phyloP scores from a whole-genome alignment of 345 rosid genomes.

The Eucalyptus cloeziana region DNA sequence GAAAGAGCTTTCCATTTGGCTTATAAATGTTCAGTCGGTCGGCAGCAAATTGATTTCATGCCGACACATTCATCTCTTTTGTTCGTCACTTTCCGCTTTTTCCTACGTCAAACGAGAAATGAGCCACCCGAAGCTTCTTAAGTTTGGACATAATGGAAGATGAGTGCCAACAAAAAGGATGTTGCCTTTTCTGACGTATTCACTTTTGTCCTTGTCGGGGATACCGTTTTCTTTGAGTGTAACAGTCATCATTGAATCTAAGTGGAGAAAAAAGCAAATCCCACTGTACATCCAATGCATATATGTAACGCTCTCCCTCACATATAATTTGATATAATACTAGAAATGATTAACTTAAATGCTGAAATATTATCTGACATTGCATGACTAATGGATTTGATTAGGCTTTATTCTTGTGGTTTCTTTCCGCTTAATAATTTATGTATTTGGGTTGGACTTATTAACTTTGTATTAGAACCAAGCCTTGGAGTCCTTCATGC shows the following conservation, averaged over 20 bases:
- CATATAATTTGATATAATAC: not conserved
- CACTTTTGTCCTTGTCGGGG: not conserved
- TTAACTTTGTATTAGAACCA: not conserved
- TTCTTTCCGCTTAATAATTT: not conserved
- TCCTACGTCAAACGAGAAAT: not conserved
- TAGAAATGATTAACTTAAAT: not conserved
- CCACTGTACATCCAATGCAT: not conserved
- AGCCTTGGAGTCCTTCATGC: not conserved
- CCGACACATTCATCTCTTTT: not conserved
- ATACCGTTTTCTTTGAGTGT: not conserved
- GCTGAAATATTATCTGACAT: not conserved
- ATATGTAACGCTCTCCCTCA: not conserved
- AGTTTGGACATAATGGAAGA: not conserved
- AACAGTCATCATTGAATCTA: not conserved
- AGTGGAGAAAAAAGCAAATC: not conserved
- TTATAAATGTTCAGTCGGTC: not conserved
- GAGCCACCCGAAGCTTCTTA: not conserved
- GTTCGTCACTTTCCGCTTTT: not conserved
- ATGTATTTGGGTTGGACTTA: not conserved
- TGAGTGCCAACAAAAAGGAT: not conserved
- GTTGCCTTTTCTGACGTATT: not conserved
- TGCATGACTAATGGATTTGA: not conserved
- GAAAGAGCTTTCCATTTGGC: not conserved
- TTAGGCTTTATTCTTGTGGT: not conserved
- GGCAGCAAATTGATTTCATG: not conserved